Evolutionary conservation across 768 basidiomycete species (phyloP).

Genomic region (Sarcodon sp.): DNA sequence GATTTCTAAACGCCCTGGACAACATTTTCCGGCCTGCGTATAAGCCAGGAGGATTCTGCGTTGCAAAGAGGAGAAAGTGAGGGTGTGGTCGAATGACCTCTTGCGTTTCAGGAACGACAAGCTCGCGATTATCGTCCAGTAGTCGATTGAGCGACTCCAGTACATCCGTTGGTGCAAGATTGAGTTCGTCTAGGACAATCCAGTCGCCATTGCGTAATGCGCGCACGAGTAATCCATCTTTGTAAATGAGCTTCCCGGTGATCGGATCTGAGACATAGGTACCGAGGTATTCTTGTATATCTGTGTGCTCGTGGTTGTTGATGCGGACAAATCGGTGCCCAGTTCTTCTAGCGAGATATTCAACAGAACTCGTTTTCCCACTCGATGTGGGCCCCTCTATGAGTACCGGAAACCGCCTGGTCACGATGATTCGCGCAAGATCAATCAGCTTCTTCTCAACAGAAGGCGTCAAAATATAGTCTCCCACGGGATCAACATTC

Average conservation of each 20-base stretch:
- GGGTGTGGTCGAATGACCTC: constrained; percentile 90
- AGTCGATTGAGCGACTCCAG: constrained; percentile 94
- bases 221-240: constrained; percentile 87
- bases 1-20: constrained; percentile 92
- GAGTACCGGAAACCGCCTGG: constrained; percentile 83
- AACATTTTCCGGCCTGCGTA: constrained; percentile 93
- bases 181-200: constrained; percentile 97
- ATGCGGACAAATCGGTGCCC: constrained; percentile 96
- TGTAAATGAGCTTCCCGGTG: constrained; percentile 91
- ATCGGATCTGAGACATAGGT: constrained; percentile 88
- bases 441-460: constrained; percentile 91
- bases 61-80: constrained; percentile 96
- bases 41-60: constrained; percentile 93
- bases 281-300: constrained; percentile 97
- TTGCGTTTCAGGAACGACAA: constrained; percentile 91
- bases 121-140: constrained; percentile 93
- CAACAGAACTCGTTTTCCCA: constrained; percentile 94
- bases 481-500: constrained; percentile 47
- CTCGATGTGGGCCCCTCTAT: constrained; percentile 98
- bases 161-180: constrained; percentile 95
- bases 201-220: constrained; percentile 89
- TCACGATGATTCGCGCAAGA: constrained; percentile 83
- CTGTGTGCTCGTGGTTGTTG: constrained; percentile 99
- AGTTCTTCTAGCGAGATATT: constrained; percentile 85
- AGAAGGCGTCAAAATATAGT: constrained; percentile 92